These are phyloP conservation scores for Podospora pseudocomata DNA, from an alignment of 495 filamentous ascomycete genomes.

Conservation along the genomic window DNA sequence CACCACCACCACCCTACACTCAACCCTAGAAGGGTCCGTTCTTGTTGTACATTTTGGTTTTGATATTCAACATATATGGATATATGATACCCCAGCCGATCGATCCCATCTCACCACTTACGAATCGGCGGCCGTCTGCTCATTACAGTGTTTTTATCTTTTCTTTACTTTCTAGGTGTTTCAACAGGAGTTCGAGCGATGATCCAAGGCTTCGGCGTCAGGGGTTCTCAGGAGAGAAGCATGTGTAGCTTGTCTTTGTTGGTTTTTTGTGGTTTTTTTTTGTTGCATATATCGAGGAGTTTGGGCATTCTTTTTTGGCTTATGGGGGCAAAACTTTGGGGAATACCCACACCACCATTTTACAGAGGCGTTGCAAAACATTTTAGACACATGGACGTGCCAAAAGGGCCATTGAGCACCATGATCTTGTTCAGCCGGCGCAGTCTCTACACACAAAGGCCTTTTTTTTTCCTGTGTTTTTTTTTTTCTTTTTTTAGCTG, in stretches of 20 bases:
- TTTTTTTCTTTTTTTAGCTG: not conserved
- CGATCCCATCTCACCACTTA: not conserved
- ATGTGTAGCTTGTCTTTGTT: constrained; percentile 6
- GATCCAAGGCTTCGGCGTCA: constrained; percentile 1
- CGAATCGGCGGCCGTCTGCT: not conserved
- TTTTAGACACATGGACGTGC: not conserved
- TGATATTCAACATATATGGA: not conserved
- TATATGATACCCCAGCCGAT: not conserved
- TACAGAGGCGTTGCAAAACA: constrained; percentile 4
- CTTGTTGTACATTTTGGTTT: not conserved
- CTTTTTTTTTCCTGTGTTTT: not conserved
- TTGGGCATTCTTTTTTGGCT: not conserved
- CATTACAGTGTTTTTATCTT: not conserved
- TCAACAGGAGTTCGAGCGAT: constrained; percentile 10
- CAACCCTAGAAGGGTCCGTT: not conserved
- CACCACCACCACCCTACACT: not conserved
- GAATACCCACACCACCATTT: constrained; percentile 1
- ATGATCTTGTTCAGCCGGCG: not conserved
- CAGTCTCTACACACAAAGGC: not conserved
- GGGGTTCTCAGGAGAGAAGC: constrained; percentile 2
- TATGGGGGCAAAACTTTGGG: constrained; percentile 1
- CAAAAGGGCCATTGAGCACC: not conserved
- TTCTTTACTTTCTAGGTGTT: not conserved
- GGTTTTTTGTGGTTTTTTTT: not conserved
- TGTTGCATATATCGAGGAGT: not conserved